phyloP scores from a whole-genome alignment of 1,284 basidiomycete species.

The Ustilago shanxiensis region DNA sequence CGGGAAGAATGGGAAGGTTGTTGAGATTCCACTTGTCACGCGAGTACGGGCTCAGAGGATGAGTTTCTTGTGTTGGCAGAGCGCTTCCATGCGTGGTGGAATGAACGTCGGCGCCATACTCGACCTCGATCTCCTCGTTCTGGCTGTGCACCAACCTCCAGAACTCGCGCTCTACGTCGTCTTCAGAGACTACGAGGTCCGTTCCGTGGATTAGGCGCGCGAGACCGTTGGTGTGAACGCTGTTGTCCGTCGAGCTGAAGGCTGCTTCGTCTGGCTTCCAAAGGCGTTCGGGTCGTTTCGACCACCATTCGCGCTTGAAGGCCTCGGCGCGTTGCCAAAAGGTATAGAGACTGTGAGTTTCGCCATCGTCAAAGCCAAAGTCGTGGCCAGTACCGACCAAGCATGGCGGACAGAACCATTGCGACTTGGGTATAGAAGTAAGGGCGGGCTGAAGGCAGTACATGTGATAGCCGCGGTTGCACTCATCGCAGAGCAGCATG shows the following conservation, averaged over 20 bases:
- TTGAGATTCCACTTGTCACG: constrained; percentile 98
- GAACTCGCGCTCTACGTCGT: constrained; percentile 93
- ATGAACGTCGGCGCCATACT: constrained; percentile 98
- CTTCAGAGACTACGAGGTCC: constrained; percentile 80
- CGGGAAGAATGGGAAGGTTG: constrained; percentile 90
- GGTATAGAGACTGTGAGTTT: constrained; percentile 90
- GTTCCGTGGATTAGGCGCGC: constrained; percentile 53
- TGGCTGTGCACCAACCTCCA: constrained; percentile 94
- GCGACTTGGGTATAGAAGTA: constrained; percentile 84
- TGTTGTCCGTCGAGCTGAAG: background rate
- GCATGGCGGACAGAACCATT: constrained; percentile 97
- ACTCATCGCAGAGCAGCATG: constrained; percentile 96
- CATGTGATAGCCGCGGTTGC: constrained; percentile 94
- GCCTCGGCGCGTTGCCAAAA: constrained; percentile 91
- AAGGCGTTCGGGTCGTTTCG: constrained; percentile 46
- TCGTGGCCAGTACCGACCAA: constrained; percentile 94
- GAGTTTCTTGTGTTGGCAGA: constrained; percentile 92
- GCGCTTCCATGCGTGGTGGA: constrained; percentile 97
- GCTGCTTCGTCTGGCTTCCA: constrained; percentile 29
- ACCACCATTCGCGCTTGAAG: constrained; percentile 82
- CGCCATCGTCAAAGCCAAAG: constrained; percentile 98
- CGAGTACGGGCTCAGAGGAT: constrained; percentile 87
- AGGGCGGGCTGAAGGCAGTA: constrained; percentile 95
- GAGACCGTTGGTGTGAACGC: constrained; percentile 45
- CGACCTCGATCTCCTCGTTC: constrained; percentile 93